Evolutionary conservation across 2,329 filamentous ascomycete species (phyloP).

Genomic region (Zopfia rhizophila): DNA sequence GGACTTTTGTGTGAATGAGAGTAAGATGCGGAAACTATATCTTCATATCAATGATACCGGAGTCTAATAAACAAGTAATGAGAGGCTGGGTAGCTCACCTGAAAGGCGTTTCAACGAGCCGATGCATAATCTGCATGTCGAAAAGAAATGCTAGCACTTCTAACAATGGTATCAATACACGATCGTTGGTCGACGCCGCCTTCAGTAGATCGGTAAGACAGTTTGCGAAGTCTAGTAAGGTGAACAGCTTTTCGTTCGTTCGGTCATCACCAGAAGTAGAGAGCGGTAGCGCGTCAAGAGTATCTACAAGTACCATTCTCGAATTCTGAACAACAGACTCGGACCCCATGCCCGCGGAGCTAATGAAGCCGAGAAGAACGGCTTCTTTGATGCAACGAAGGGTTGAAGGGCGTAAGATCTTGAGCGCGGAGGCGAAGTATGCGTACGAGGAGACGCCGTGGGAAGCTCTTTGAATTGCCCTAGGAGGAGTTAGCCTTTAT

Average conservation of each 20-base stretch:
- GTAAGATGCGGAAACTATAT: slow-evolving; percentile 67
- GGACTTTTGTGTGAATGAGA: slow-evolving; percentile 77
- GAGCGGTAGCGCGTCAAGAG: slow-evolving; percentile 40
- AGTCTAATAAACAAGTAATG: not conserved
- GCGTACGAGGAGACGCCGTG: slow-evolving; percentile 65
- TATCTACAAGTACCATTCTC: slow-evolving; percentile 69
- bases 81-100: slow-evolving; percentile 56
- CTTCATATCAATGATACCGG: not conserved
- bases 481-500: slow-evolving; percentile 6
- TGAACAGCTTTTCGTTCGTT: slow-evolving; percentile 21
- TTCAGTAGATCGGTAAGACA: slow-evolving; percentile 44
- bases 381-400: slow-evolving; percentile 38
- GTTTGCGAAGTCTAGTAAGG: slow-evolving; percentile 35
- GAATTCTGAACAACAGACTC: slow-evolving; percentile 78
- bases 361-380: slow-evolving; percentile 74
- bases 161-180: slow-evolving; percentile 77
- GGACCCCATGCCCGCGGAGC: slow-evolving; percentile 80
- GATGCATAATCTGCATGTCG: slow-evolving; percentile 56
- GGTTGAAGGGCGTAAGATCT: slow-evolving; percentile 24
- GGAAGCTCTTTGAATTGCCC: slow-evolving; percentile 11
- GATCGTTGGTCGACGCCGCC: slow-evolving; percentile 64
- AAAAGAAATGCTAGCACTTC: slow-evolving; percentile 80
- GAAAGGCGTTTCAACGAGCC: slow-evolving; percentile 58
- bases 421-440: slow-evolving; percentile 68
- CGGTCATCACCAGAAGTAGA: not conserved